These are phyloP conservation scores for Dioszegia hungarica DNA, from an alignment of 768 basidiomycete genomes.

Conservation along the genomic window DNA sequence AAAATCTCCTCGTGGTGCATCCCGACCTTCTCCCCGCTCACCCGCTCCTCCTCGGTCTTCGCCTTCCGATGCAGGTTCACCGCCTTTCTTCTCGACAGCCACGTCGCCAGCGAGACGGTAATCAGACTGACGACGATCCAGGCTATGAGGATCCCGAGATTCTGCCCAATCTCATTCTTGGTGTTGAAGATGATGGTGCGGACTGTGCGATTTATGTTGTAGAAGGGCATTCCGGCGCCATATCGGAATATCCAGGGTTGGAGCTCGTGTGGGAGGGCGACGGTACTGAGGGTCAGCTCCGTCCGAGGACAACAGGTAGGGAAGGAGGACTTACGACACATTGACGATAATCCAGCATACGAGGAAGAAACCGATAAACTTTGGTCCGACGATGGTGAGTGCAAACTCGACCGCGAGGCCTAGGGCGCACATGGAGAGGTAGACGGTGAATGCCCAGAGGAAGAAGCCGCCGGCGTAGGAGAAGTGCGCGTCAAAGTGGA, in stretches of 20 bases:
- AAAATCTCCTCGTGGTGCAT: neutral
- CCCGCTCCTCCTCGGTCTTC: conserved; percentile 12
- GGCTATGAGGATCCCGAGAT: conserved; percentile 44
- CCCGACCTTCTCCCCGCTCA: neutral
- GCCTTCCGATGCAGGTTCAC: conserved; percentile 26
- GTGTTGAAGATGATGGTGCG: conserved; percentile 49
- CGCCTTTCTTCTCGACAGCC: conserved; percentile 28
- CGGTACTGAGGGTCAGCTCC: conserved; percentile 22
- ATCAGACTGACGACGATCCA: conserved; percentile 42
- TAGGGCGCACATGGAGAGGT: conserved; percentile 45
- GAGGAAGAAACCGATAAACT: conserved; percentile 49
- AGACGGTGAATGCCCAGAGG: conserved; percentile 49
- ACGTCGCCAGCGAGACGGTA: conserved; percentile 41
- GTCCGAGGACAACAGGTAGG: neutral
- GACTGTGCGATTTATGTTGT: conserved; percentile 37
- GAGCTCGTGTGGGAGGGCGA: conserved; percentile 43
- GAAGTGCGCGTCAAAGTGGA: conserved; percentile 52
- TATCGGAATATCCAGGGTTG: conserved; percentile 48
- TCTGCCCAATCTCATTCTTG: conserved; percentile 43
- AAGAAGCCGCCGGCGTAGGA: conserved; percentile 50
- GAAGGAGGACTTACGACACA: conserved; percentile 23
- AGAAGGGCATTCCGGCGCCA: conserved; percentile 47
- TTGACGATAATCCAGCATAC: conserved; percentile 44
- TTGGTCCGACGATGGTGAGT: conserved; percentile 48
- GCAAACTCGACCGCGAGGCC: conserved; percentile 49